A percentile compares a stretch with the other conserved stretches of the same genome.
Evolutionary conservation across 2,329 filamentous ascomycete genomes (phyloP).

Genomic region (Claviceps sp.): DNA sequence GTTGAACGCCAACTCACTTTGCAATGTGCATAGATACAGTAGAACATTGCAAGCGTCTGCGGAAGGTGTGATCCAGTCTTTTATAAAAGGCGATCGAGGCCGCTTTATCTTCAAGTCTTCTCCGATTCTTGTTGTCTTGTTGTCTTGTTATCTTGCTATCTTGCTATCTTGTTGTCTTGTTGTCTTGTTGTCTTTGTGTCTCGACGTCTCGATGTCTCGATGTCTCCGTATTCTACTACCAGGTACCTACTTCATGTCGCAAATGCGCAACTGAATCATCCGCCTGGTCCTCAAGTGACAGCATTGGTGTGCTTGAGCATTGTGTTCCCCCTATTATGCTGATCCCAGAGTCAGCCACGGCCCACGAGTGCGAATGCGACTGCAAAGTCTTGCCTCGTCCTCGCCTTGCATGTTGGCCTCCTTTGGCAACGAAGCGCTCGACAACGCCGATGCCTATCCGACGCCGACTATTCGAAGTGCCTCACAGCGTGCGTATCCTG

Average conservation of each 20-base stretch:
- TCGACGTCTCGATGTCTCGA: too few relatives aligned
- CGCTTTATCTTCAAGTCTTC: background rate
- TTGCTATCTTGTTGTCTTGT: too few relatives aligned
- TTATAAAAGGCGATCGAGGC: conserved; percentile 7
- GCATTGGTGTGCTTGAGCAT: background rate
- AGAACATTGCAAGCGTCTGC: background rate
- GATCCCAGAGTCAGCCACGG: background rate
- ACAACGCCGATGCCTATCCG: background rate
- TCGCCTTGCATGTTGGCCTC: background rate
- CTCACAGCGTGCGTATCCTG: background rate
- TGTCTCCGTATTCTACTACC: too few relatives aligned
- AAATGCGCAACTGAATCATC: background rate
- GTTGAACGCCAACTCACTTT: conserved; percentile 8
- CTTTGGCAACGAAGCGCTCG: background rate
- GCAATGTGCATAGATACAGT: background rate
- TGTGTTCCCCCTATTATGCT: background rate
- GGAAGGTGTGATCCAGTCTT: conserved; percentile 3
- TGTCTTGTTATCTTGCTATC: too few relatives aligned
- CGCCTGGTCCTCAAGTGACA: background rate
- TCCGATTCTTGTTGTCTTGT: too few relatives aligned
- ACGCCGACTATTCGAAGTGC: background rate
- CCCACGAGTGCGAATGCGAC: background rate
- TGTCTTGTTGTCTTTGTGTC: too few relatives aligned
- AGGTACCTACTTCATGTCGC: background rate
- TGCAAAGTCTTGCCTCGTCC: background rate